A percentile compares a stretch with the other conserved stretches of the same genome.
Conservation (phyloP, 768 basidiomycete genomes). For the Fistulinella prunicolor region DNA sequence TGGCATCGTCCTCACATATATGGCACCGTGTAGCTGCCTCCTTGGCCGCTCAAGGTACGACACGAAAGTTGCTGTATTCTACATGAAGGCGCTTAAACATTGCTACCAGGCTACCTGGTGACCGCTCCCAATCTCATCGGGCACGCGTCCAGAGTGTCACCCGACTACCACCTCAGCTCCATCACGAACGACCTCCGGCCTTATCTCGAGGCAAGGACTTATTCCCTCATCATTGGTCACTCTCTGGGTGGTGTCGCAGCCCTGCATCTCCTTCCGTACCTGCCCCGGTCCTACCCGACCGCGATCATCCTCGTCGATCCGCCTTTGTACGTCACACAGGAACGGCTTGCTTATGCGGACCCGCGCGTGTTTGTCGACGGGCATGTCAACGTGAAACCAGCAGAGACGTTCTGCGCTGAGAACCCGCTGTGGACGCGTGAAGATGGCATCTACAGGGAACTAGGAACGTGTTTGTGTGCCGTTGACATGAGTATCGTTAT, state of each 20-base stretch:
- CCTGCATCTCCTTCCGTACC: conserved; percentile 9
- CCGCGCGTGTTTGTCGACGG: not conserved
- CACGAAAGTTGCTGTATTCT: not conserved
- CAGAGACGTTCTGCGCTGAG: not conserved
- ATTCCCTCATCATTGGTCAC: conserved; percentile 22
- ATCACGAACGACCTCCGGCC: too few species aligned
- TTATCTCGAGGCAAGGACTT: too few species aligned
- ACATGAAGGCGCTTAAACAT: too few species aligned
- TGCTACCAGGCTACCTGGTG: conserved; percentile 21
- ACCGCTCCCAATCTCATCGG: conserved; percentile 22
- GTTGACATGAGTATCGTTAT: not conserved
- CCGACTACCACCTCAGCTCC: conserved; percentile 13
- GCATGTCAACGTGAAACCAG: not conserved
- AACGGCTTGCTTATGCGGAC: not conserved
- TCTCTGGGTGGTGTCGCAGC: conserved; percentile 10
- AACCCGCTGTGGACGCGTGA: conserved; percentile 18
- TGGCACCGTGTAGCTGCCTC: conserved; percentile 19
- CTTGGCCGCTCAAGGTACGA: conserved; percentile 16
- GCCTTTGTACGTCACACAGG: not conserved
- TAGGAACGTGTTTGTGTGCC: conserved; percentile 15
- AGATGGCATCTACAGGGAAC: conserved; percentile 4
- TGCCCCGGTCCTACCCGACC: conserved; percentile 5
- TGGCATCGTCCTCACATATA: conserved; percentile 16
- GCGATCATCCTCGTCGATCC: conserved; percentile 21
- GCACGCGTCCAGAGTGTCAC: conserved; percentile 11